A percentile compares a stretch with the other conserved stretches of the same genome.
phyloP scores from a whole-genome alignment of 768 basidiomycete genomes.

The Favolaschia claudopus region DNA sequence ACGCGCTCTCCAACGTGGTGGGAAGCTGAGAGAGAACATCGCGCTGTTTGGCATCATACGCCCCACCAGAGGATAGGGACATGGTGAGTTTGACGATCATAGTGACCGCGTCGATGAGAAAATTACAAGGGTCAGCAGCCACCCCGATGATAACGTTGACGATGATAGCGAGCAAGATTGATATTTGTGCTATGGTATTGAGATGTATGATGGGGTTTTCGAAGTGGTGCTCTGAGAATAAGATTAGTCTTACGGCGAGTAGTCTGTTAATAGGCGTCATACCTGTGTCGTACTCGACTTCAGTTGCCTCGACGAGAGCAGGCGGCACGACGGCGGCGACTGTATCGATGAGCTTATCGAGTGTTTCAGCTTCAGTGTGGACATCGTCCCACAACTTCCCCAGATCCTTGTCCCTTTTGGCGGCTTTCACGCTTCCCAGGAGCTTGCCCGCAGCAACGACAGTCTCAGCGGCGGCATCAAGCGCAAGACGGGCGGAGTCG shows the following conservation, averaged over 20 bases:
- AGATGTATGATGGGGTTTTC: background rate
- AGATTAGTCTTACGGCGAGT: background rate
- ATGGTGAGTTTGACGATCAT: background rate
- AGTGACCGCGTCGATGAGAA: background rate
- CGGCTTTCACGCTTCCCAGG: background rate
- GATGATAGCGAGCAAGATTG: background rate
- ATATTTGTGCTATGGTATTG: background rate
- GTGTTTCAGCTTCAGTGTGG: background rate
- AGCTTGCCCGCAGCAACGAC: slow-evolving; percentile 1
- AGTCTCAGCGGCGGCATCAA: background rate
- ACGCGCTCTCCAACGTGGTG: background rate
- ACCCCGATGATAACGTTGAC: slow-evolving; percentile 8
- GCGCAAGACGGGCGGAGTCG: background rate
- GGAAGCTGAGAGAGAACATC: slow-evolving; percentile 5
- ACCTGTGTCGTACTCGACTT: background rate
- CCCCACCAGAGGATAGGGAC: background rate
- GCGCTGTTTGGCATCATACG: background rate
- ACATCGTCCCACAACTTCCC: background rate
- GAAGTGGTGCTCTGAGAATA: slow-evolving; percentile 2
- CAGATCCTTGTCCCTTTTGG: background rate
- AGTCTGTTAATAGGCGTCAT: background rate
- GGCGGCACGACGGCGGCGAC: background rate
- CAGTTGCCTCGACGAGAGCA: background rate
- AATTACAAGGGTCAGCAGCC: background rate
- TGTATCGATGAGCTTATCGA: slow-evolving; percentile 1